Conservation (phyloP, 192 early-diverging fungal genomes). For the Entrophospora sp. region DNA sequence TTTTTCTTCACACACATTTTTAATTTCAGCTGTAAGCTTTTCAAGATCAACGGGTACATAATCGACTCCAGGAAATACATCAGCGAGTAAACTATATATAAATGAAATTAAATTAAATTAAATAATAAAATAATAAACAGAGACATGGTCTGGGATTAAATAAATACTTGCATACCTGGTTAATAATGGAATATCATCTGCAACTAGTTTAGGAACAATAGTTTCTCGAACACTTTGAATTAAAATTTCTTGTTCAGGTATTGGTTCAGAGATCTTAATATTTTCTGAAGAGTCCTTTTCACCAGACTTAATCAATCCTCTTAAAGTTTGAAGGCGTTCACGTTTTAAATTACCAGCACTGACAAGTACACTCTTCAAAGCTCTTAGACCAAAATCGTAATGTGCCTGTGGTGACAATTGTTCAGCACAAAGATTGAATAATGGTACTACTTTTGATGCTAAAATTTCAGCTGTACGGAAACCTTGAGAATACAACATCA, state of each 20-base stretch:
- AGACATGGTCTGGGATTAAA: too few relatives aligned
- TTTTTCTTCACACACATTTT: slow-evolving; percentile 65
- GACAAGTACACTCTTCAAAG: slow-evolving; percentile 97
- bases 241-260: slow-evolving; percentile 83
- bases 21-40: slow-evolving; percentile 63
- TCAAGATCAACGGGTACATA: slow-evolving; percentile 73
- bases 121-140: too few relatives aligned
- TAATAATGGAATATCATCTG: slow-evolving; percentile 85
- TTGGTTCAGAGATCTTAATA: slow-evolving; percentile 48
- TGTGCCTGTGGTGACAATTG: slow-evolving; percentile 94
- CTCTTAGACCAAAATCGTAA: slow-evolving; percentile 98
- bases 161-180: too few relatives aligned
- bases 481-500: slow-evolving; percentile 99
- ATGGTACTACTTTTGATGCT: slow-evolving; percentile 92
- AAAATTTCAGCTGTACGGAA: slow-evolving; percentile 92
- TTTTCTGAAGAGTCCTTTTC: slow-evolving; percentile 35
- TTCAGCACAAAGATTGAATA: slow-evolving; percentile 92
- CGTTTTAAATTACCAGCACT: slow-evolving; percentile 98
- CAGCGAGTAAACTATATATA: slow-evolving; percentile 79
- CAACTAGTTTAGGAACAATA: slow-evolving; percentile 95
- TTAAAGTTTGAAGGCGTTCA: slow-evolving; percentile 52
- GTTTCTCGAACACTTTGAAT: slow-evolving; percentile 98
- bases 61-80: slow-evolving; percentile 90
- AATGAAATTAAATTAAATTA: too few relatives aligned
- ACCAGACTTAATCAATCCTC: slow-evolving; percentile 32